Base-by-base conservation (phyloP, 106 monocot genomes). In the Acorus calamus region DNA sequence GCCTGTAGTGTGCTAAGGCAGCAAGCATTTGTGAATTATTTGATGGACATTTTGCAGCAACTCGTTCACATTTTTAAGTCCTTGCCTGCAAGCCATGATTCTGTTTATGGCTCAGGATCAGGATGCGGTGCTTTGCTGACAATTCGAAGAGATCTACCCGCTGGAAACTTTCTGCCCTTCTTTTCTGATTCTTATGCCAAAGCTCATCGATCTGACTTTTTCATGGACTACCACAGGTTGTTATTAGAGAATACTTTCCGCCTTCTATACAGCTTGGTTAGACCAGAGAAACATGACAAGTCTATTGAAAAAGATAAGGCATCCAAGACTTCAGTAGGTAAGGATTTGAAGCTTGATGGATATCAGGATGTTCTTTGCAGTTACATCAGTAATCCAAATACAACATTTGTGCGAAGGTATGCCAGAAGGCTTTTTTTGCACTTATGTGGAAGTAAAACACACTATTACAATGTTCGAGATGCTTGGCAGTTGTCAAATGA, bases 371-470 rank as follows among this genome's bases (percentile, higher is more conserved):
- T 98, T 74, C 78, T 98, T 8, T 98, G 98, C 66, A 79, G 75
- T 66, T 98, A 98, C 73, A 92, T 98, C 43, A 92, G 88, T 74
- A 98, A 98, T 59, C 80, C 85, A 51, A 53, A 84, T 71, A 92
- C 98, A 54, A 60, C 78, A 59, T 98, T 98, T 78, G 77, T 98
- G 9, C 77, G 98, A 13, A 82, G 92, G 60, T 98, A 88, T 74
- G 98, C 98, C n/a, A 92, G 98, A 79, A 88, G 92, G 74, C 85
- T 98, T 11, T 88, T 98, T 59, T 72, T 98, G 49, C 91, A 98
- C 71, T 50, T 98, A 46, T 98, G 98, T 74, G 98, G 98, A 53
- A 92, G 92, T 81, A 98, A 98, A 72, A 81, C 83, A 54, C 83
- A 92, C 62, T 98, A 98, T 71, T 98, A 98, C 58, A 88, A 80